These are phyloP conservation scores for Eimeria sp. DNA, from an alignment of 169 alveolate genomes.

Conservation along the genomic window DNA sequence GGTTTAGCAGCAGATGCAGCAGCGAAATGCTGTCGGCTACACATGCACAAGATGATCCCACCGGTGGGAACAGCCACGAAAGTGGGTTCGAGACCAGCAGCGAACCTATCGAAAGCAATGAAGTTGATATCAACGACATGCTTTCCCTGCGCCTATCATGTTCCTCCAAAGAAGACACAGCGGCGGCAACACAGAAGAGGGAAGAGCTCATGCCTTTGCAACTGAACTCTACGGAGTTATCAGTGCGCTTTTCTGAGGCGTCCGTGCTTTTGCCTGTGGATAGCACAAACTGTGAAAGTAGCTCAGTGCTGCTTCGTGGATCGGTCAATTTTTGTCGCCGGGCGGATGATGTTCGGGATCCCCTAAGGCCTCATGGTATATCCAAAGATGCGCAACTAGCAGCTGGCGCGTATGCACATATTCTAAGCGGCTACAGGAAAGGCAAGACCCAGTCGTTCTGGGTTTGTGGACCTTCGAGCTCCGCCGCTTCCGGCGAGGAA, in stretches of 20 bases:
- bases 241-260: conserved; percentile 19
- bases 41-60: neutral
- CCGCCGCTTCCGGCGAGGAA: neutral
- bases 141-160: neutral
- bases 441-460: neutral
- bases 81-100: neutral
- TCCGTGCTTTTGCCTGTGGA: conserved; percentile 63
- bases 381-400: conserved; percentile 33
- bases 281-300: neutral
- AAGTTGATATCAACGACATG: neutral
- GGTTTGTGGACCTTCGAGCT: neutral
- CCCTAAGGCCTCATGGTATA: neutral
- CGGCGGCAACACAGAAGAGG: conserved; percentile 2
- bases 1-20: conserved; percentile 23
- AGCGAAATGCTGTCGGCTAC: neutral
- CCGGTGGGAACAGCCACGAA: neutral
- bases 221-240: conserved; percentile 10
- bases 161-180: neutral
- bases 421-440: neutral
- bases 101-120: neutral
- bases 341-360: conserved; percentile 50
- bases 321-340: conserved; percentile 30
- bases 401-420: neutral
- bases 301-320: conserved; percentile 64
- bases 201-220: conserved; percentile 4